A percentile compares a stretch with the other conserved stretches of the same genome.
Evolutionary conservation across 352 stramenopile species (phyloP).

Genomic region (Salisapilia sapeloensis): DNA sequence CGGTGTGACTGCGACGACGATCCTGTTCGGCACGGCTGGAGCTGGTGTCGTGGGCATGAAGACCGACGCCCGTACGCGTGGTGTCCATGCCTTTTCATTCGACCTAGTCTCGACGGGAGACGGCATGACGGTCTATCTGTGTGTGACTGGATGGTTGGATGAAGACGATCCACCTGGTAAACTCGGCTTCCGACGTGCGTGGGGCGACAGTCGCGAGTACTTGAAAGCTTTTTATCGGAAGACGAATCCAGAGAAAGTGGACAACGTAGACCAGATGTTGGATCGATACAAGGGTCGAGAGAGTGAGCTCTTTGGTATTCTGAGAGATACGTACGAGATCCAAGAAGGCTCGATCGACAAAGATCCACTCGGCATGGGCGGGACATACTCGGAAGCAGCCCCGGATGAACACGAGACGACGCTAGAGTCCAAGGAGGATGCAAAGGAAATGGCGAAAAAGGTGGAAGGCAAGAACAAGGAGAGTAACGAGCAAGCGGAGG

Average conservation of each 20-base stretch:
- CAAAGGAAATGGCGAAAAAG: conserved; percentile 6
- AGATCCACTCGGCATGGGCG: conserved; percentile 25
- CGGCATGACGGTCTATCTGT: conserved; percentile 82
- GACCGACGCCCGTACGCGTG: conserved; percentile 47
- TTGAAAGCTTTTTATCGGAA: conserved; percentile 55
- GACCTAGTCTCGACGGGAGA: conserved; percentile 63
- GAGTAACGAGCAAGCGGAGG: neutral
- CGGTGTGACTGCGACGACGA: conserved; percentile 43
- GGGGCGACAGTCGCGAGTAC: conserved; percentile 68
- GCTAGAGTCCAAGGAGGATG: neutral
- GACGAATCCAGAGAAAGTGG: conserved; percentile 51
- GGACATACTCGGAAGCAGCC: conserved; percentile 5
- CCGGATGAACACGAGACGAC: conserved; percentile 1
- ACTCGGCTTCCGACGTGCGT: conserved; percentile 45
- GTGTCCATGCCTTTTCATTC: conserved; percentile 69
- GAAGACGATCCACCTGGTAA: conserved; percentile 33
- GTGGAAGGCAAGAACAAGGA: conserved; percentile 1
- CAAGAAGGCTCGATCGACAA: conserved; percentile 8
- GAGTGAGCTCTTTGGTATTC: conserved; percentile 62
- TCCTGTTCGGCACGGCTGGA: conserved; percentile 68
- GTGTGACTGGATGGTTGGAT: conserved; percentile 68
- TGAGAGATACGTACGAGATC: conserved; percentile 48
- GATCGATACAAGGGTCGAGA: conserved; percentile 70
- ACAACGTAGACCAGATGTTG: conserved; percentile 64
- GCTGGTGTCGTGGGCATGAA: conserved; percentile 69